A percentile compares a stretch with the other conserved stretches of the same genome.
Conservation (phyloP, 179 eudicot species). For the Amaranthus tricolor region DNA sequence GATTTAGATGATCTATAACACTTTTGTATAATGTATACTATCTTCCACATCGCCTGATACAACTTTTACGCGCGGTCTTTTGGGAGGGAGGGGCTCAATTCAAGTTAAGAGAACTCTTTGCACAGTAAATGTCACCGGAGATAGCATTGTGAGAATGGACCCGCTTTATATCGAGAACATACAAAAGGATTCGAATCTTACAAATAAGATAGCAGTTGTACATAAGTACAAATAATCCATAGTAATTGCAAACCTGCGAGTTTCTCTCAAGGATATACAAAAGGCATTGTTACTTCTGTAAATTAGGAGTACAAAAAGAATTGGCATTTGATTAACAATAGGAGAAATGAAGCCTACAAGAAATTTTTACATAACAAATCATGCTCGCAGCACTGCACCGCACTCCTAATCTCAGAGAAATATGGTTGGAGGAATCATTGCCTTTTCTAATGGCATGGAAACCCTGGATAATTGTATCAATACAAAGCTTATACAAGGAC, state of each 20-base stretch:
- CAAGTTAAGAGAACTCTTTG: neutral
- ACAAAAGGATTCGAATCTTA: neutral
- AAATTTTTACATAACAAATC: conserved; percentile 28
- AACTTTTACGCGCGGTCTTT: too few relatives aligned
- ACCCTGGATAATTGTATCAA: conserved; percentile 9
- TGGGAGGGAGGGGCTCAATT: too few relatives aligned
- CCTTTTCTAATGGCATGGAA: conserved; percentile 26
- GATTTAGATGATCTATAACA: too few relatives aligned
- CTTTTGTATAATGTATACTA: too few relatives aligned
- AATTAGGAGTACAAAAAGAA: conserved; percentile 10
- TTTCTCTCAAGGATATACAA: neutral
- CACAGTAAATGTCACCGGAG: neutral
- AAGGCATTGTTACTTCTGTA: neutral
- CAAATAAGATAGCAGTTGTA: neutral
- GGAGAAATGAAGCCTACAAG: conserved; percentile 23
- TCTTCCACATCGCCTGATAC: too few relatives aligned
- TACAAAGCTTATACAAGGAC: conserved; percentile 12
- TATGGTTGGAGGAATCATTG: conserved; percentile 22
- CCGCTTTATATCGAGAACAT: too few relatives aligned
- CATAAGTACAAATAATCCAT: neutral
- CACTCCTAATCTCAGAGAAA: conserved; percentile 16
- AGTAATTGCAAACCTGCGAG: neutral
- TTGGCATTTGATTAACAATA: conserved; percentile 26
- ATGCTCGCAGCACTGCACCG: neutral
- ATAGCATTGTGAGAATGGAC: too few relatives aligned